Conservation (phyloP, 2,329 filamentous ascomycete genomes). For the Cyphellophora europaea region DNA sequence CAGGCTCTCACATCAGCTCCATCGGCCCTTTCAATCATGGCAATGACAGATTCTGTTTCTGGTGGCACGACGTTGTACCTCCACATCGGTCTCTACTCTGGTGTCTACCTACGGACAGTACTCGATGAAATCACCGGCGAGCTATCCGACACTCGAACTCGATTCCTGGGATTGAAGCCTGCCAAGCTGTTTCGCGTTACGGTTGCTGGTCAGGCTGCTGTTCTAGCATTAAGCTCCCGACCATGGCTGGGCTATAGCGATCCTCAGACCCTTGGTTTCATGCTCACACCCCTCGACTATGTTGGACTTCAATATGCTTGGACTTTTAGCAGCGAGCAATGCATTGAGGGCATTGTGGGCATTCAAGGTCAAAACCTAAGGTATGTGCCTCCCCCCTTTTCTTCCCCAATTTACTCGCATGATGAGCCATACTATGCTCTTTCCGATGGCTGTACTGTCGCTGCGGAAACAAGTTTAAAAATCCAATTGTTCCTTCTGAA, state of each 20-base stretch:
- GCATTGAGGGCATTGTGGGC: slow-evolving; percentile 85
- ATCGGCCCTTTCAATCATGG: slow-evolving; percentile 80
- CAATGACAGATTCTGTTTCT: slow-evolving; percentile 88
- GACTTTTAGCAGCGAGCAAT: slow-evolving; percentile 94
- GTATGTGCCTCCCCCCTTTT: slow-evolving; percentile 47
- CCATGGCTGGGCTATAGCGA: slow-evolving; percentile 97
- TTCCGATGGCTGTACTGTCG: slow-evolving; percentile 24
- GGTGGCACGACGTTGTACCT: slow-evolving; percentile 84
- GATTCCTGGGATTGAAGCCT: slow-evolving; percentile 84
- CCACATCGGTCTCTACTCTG: slow-evolving; percentile 91
- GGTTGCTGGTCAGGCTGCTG: slow-evolving; percentile 72
- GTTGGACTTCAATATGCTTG: slow-evolving; percentile 84
- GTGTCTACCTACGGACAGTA: slow-evolving; percentile 90
- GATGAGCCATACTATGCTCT: slow-evolving; percentile 53
- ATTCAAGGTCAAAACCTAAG: slow-evolving; percentile 81
- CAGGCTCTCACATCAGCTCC: slow-evolving; percentile 88
- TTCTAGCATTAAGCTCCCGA: slow-evolving; percentile 81
- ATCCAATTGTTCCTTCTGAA: slow-evolving; percentile 98
- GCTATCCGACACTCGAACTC: slow-evolving; percentile 84
- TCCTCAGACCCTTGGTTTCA: slow-evolving; percentile 74
- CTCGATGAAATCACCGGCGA: slow-evolving; percentile 94
- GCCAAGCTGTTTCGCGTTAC: slow-evolving; percentile 88
- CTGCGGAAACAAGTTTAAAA: slow-evolving; percentile 40
- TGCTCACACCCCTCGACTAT: slow-evolving; percentile 86
- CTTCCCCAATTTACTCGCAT: slow-evolving; percentile 26